Percentiles rank a stretch among this genome's conserved stretches.
Evolutionary conservation across 2,329 filamentous ascomycete species (phyloP).

Genomic region (Falciphora oryzae): DNA sequence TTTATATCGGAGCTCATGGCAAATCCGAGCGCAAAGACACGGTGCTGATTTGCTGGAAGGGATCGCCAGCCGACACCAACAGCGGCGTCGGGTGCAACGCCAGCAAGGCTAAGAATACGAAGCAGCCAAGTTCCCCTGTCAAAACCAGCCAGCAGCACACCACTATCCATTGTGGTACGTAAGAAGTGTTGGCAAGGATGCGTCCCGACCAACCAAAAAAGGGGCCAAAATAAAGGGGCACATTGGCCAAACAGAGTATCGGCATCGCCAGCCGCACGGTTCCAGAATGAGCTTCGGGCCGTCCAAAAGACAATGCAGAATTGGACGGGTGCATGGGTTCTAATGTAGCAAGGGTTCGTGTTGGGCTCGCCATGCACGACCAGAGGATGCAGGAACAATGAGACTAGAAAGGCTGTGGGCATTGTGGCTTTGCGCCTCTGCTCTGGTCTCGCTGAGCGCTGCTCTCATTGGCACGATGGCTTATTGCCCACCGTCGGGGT

Average conservation of each 20-base stretch:
- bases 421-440: background rate
- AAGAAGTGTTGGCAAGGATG: background rate
- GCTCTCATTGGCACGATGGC: background rate
- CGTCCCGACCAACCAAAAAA: background rate
- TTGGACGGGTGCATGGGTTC: too few relatives aligned
- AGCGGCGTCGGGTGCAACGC: background rate
- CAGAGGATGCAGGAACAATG: background rate
- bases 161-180: background rate
- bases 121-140: background rate
- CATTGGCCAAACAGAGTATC: background rate
- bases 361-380: background rate
- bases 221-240: background rate
- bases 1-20: background rate
- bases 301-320: background rate
- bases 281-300: background rate
- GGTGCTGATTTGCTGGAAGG: background rate
- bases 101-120: background rate
- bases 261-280: too few relatives aligned
- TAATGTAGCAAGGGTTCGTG: background rate
- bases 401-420: background rate
- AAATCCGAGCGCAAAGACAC: background rate
- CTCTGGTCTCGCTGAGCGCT: background rate
- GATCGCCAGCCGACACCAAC: background rate
- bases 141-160: background rate
- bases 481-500: background rate